Base-by-base conservation (phyloP, 2,329 filamentous ascomycete species). In the Penicillium hordei region DNA sequence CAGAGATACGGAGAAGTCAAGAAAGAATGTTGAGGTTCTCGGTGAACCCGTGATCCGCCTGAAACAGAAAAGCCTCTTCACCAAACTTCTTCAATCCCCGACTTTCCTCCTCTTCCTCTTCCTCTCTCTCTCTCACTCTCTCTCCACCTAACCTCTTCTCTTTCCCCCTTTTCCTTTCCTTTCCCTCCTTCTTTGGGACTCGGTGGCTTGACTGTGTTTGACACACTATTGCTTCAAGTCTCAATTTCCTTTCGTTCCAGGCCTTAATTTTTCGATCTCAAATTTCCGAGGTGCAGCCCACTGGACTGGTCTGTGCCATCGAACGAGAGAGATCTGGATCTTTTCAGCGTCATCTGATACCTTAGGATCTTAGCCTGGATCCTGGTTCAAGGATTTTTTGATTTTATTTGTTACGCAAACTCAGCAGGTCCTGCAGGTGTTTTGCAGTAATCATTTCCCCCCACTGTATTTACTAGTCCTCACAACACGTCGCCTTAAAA, bases 401-500 rank as follows among this genome's bases (percentile, higher is more conserved):
- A 53, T 66, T 56, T 44, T 62, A 60, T 62, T 63, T 54, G 57
- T 64, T 61, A 73, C 71, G 73, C 73, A 75, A 76, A 76, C 70
- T 87, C 88, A 90, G 88, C 88, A 83, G 87, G 88, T 84, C 84
- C 89, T 91, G 88, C 89, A 90, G 88, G 86, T 90, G 85, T 68
- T 75, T 76, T 75, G 72, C 71, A 68, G 69, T 75, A 74, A 72
- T 75, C 68, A 67, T 72, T 68, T 68, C 65, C 59, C 59, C 55
- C 50, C 50, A 52, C 66, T 71, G 71, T 74, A 74, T 72, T 65
- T 70, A 69, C 68, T 70, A 65, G 50, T 52, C 39, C 69, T 65
- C 62, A 54, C 63, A 62, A 55, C 56, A 48, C 60, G 49, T 61
- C 60, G 61, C 64, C 42, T 29, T 9, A 60, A 60, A 60, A 61